phyloP scores from a whole-genome alignment of 202 grass and related monocot species.

The Saccharum hybrid region DNA sequence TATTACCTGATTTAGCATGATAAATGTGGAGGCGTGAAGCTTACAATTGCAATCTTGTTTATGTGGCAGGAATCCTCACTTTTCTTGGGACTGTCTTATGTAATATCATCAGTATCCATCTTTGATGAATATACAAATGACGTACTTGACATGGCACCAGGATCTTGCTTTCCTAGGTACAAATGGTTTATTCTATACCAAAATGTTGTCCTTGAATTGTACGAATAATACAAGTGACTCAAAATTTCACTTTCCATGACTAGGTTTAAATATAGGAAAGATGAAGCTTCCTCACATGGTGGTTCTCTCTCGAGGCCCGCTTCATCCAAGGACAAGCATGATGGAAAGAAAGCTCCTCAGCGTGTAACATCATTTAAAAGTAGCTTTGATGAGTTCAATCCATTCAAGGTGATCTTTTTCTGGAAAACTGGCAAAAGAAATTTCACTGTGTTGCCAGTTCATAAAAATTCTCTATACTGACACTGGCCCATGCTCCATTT shows the following conservation, averaged over 20 bases:
- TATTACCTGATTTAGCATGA: slow-evolving; percentile 24
- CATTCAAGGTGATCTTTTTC: slow-evolving; percentile 77
- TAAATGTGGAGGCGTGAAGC: slow-evolving; percentile 7
- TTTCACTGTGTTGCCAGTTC: too few relatives aligned
- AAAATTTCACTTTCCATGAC: background rate
- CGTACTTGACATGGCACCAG: slow-evolving; percentile 89
- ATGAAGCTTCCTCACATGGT: slow-evolving; percentile 33
- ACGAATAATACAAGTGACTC: slow-evolving; percentile 17
- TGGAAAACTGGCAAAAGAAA: slow-evolving; percentile 18
- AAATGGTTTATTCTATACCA: slow-evolving; percentile 21
- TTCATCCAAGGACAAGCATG: slow-evolving; percentile 59
- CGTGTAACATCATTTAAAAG: slow-evolving; percentile 84
- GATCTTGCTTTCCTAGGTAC: slow-evolving; percentile 95
- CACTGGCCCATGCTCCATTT: background rate
- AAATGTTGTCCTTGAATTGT: background rate
- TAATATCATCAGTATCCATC: slow-evolving; percentile 76
- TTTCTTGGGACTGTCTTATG: slow-evolving; percentile 72
- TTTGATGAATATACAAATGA: slow-evolving; percentile 98
- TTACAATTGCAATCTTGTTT: slow-evolving; percentile 34
- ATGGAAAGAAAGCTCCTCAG: slow-evolving; percentile 57
- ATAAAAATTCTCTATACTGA: background rate
- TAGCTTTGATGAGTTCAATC: slow-evolving; percentile 80
- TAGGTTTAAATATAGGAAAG: slow-evolving; percentile 68
- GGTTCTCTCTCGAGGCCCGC: slow-evolving; percentile 52
- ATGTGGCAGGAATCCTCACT: slow-evolving; percentile 78